Conservation (phyloP, 1,284 basidiomycete genomes). For the Ceratobasidium sp. region DNA sequence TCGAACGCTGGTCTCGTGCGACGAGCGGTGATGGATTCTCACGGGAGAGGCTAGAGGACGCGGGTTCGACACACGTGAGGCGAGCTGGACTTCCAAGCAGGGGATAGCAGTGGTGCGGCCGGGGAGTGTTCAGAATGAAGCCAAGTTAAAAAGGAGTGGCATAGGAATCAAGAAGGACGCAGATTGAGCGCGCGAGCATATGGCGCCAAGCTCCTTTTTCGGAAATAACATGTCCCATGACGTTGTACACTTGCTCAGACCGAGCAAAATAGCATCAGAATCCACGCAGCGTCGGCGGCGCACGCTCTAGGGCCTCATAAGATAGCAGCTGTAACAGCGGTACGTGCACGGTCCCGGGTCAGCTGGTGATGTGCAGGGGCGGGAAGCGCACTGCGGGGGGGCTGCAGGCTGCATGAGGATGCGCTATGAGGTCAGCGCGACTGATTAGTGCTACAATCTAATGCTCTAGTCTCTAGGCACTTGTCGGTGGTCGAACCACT, state of each 20-base stretch:
- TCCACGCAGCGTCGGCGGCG: background rate
- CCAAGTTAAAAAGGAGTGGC: slow-evolving; percentile 2
- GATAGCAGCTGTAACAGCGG: too few species aligned
- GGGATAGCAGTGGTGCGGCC: slow-evolving; percentile 13
- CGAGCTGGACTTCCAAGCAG: slow-evolving; percentile 13
- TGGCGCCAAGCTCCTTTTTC: background rate
- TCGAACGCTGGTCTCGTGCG: slow-evolving; percentile 15
- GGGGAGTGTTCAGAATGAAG: background rate
- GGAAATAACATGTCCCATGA: slow-evolving; percentile 36
- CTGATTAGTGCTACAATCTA: slow-evolving; percentile 22
- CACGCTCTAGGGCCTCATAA: background rate
- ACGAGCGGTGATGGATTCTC: slow-evolving; percentile 15
- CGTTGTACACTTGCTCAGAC: background rate
- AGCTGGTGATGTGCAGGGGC: slow-evolving; percentile 31
- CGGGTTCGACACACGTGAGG: slow-evolving; percentile 11
- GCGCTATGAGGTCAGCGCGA: slow-evolving; percentile 5
- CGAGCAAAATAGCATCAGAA: background rate
- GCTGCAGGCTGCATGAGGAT: background rate
- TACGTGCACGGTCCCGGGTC: background rate
- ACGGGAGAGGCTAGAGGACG: background rate
- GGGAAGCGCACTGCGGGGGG: background rate
- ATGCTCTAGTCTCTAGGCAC: slow-evolving; percentile 25
- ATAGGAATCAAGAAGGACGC: background rate
- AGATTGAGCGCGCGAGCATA: slow-evolving; percentile 7
- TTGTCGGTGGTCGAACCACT: background rate